Base-by-base conservation (phyloP, 2,329 filamentous ascomycete genomes). In the Ceratocystiopsis sp. region DNA sequence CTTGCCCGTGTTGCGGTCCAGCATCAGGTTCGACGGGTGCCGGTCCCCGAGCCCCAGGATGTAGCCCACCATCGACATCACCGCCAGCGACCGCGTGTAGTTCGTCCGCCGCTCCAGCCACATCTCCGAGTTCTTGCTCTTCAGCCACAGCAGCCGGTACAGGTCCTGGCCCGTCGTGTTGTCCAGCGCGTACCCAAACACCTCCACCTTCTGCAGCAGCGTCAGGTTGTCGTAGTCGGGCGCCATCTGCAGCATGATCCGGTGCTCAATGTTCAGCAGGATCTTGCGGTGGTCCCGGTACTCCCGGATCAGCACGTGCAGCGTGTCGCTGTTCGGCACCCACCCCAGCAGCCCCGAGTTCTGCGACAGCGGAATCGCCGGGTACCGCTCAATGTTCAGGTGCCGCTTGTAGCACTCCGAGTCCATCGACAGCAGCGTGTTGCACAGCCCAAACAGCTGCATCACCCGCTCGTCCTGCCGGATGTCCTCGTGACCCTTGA, bases 31-130 rank as follows among this genome's bases (percentile, higher is more conserved):
- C 47, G 86, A 95, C 35, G 93, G 93, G 63, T 99, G 91, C 40
- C 93, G 80, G 64, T 99, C 91, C 43, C 91, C 91, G 14, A 99
- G 69, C 47, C 91, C 93, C 18, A 99, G 76, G 50, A 99, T 96
- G 61, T 99, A 99, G 49, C 91, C 91, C n/a, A 96, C 91, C 86
- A 99, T 98, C n/a, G 86, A 95, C 91, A 98, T 99, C 54, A 98
- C 91, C 53, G 85, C 91, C 2, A 98, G 70, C 1, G 89, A 96
- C 45, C 91, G 81, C 16, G 91, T 98, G 64, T 98, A 99, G 58
- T 94, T 98, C n/a, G 93, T 98, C 42, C 91, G 81, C 37, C 91
- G 75, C 61, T 96, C 91, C 33, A 99, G 77, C 91, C 91, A 99
- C 2, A 89, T 82, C 61, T 99, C 91, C 0, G 89, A 95, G 48